Percentiles rank a stretch among this genome's conserved stretches.
Conservation (phyloP, 208 protist species). For the Trypanosoma congolense region DNA sequence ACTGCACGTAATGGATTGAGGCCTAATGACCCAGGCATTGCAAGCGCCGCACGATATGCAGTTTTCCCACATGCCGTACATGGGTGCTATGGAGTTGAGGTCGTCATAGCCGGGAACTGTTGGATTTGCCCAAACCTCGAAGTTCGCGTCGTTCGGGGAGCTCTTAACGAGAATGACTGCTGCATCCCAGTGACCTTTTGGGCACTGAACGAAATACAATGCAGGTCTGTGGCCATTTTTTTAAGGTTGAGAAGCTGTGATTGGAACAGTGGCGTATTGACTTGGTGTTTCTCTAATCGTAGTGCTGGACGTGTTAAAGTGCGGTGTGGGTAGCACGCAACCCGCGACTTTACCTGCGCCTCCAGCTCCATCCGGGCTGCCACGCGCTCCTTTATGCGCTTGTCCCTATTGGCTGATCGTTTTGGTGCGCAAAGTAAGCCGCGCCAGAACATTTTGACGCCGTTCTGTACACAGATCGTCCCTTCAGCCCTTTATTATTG, state of each 20-base stretch:
- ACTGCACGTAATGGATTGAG: conserved; percentile 72
- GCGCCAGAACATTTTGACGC: conserved; percentile 9
- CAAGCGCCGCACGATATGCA: conserved; percentile 75
- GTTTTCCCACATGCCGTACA: conserved; percentile 93
- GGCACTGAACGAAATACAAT: conserved; percentile 80
- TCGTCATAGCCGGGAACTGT: conserved; percentile 73
- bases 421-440: not conserved
- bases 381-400: conserved; percentile 50
- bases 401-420: conserved; percentile 11
- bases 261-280: conserved; percentile 44
- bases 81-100: conserved; percentile 59
- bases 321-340: conserved; percentile 82
- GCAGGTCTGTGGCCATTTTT: conserved; percentile 55
- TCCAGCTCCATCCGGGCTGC: conserved; percentile 51
- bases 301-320: conserved; percentile 65
- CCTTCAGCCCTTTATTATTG: no score
- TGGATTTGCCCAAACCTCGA: conserved; percentile 88
- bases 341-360: conserved; percentile 40
- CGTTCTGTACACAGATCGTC: no score
- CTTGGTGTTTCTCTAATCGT: conserved; percentile 26
- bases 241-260: conserved; percentile 48
- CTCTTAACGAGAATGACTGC: conserved; percentile 63
- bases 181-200: conserved; percentile 85
- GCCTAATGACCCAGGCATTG: conserved; percentile 75
- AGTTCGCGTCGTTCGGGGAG: conserved; percentile 56